Conservation (phyloP, 225 moss, liverwort and hornwort genomes). For the Sphagnum contortum region DNA sequence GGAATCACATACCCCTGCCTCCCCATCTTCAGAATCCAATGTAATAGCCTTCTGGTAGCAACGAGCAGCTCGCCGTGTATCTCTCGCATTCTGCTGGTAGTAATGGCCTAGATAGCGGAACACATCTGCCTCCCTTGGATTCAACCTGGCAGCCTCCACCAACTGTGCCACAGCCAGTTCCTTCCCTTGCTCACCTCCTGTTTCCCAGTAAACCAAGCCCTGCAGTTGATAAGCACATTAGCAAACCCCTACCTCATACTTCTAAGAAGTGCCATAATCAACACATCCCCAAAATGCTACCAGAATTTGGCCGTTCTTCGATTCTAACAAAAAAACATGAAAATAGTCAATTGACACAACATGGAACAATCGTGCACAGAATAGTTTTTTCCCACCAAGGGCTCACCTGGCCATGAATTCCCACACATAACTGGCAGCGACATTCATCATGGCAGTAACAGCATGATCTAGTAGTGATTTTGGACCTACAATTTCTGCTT, state of each 20-base stretch:
- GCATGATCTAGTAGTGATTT: background rate
- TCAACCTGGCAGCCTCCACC: constrained; percentile 80
- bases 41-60: constrained; percentile 87
- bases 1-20: constrained; percentile 73
- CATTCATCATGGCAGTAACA: too few species aligned
- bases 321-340: background rate
- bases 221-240: constrained; percentile 54
- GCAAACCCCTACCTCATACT: constrained; percentile 3
- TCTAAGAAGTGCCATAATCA: background rate
- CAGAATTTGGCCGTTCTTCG: too few species aligned
- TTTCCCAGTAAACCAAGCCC: constrained; percentile 85
- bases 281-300: background rate
- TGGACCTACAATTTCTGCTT: background rate
- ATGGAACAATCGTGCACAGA: background rate
- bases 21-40: constrained; percentile 79
- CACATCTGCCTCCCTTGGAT: constrained; percentile 74
- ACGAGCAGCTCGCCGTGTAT: constrained; percentile 70
- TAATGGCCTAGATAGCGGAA: constrained; percentile 94
- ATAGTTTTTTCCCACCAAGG: background rate
- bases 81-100: constrained; percentile 54
- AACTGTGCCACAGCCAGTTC: constrained; percentile 78
- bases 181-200: constrained; percentile 43
- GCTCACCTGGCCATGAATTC: background rate
- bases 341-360: background rate
- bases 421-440: too few species aligned